phyloP scores from a whole-genome alignment of 768 basidiomycete species.

The Trametes villosa region DNA sequence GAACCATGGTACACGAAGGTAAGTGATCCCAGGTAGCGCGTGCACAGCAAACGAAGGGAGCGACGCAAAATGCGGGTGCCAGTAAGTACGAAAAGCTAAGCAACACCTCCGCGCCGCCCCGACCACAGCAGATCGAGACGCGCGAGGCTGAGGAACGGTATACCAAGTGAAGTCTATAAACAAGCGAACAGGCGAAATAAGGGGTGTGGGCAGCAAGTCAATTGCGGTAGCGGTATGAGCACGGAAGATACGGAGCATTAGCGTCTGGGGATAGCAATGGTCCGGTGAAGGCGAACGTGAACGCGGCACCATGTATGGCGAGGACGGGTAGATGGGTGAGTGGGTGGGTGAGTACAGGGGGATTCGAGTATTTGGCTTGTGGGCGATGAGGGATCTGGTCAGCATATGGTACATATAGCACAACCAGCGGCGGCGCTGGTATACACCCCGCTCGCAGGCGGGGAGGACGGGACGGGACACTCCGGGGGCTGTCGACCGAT shows the following conservation, averaged over 20 bases:
- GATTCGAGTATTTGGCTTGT: neutral
- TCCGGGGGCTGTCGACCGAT: constrained; percentile 8
- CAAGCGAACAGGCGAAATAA: neutral
- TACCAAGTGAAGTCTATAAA: neutral
- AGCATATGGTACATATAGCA: constrained; percentile 24
- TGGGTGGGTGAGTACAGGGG: constrained; percentile 7
- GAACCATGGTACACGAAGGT: constrained; percentile 8
- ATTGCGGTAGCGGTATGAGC: constrained; percentile 8
- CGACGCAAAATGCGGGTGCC: too few relatives aligned
- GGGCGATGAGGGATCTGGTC: neutral
- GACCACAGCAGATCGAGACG: neutral
- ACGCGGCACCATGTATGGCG: neutral
- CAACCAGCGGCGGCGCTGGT: constrained; percentile 23
- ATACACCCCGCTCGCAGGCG: constrained; percentile 17
- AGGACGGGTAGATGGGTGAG: neutral
- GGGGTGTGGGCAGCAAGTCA: constrained; percentile 1
- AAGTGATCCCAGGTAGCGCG: constrained; percentile 18
- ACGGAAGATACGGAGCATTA: constrained; percentile 14
- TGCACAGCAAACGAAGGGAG: constrained; percentile 21
- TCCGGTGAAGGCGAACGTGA: neutral
- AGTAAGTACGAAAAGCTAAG: too few relatives aligned
- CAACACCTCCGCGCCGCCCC: too few relatives aligned
- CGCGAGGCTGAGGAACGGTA: neutral
- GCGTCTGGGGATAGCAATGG: constrained; percentile 9
- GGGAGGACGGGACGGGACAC: neutral